These are phyloP conservation scores for Microcera coccophila DNA, from an alignment of 2,329 filamentous ascomycete species.

Conservation along the genomic window DNA sequence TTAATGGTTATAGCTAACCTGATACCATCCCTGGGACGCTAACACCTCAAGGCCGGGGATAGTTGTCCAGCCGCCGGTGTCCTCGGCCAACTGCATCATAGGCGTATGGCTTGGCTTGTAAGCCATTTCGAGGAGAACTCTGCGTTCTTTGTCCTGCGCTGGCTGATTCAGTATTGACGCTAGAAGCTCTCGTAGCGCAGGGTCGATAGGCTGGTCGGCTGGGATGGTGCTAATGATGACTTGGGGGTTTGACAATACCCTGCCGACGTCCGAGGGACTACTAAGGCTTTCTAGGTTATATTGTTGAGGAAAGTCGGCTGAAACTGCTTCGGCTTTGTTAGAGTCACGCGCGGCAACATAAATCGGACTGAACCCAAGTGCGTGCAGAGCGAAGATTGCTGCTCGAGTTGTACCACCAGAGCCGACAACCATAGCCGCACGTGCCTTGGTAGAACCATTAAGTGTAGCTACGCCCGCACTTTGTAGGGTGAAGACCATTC, in stretches of 20 bases:
- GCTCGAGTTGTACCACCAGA: constrained; percentile 89
- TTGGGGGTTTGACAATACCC: constrained; percentile 47
- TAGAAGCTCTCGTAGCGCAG: constrained; percentile 63
- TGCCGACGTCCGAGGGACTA: constrained; percentile 44
- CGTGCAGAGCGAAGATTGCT: constrained; percentile 81
- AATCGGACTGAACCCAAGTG: constrained; percentile 78
- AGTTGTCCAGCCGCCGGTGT: constrained; percentile 69
- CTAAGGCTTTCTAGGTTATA: constrained; percentile 67
- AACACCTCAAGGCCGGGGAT: constrained; percentile 87
- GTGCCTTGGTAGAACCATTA: constrained; percentile 46
- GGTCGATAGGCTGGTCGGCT: constrained; percentile 78
- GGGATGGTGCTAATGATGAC: constrained; percentile 90
- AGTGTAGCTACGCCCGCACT: constrained; percentile 56
- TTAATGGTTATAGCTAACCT: constrained; percentile 51
- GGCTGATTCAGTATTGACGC: constrained; percentile 46
- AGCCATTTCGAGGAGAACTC: constrained; percentile 86
- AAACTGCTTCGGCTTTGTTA: constrained; percentile 63
- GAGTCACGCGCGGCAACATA: constrained; percentile 79
- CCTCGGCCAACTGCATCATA: constrained; percentile 77
- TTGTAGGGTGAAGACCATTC: constrained; percentile 78
- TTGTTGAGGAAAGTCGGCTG: constrained; percentile 65
- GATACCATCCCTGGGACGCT: constrained; percentile 83
- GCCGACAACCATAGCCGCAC: constrained; percentile 80
- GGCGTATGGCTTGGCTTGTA: constrained; percentile 85
- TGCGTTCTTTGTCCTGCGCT: constrained; percentile 36